Evolutionary conservation across 2,329 filamentous ascomycete species (phyloP).

Genomic region (Colletotrichum orbiculare): DNA sequence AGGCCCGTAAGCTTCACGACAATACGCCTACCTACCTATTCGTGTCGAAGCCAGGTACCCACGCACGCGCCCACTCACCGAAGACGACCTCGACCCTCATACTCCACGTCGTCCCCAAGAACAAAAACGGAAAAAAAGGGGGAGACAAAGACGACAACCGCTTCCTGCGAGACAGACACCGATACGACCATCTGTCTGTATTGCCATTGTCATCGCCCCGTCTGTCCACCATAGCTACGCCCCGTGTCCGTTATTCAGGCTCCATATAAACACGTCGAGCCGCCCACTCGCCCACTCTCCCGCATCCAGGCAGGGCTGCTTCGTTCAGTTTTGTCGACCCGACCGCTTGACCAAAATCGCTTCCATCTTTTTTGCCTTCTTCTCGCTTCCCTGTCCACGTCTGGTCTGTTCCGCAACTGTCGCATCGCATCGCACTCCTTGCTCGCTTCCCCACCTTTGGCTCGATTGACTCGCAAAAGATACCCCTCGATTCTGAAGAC

Average conservation of each 20-base stretch:
- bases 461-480: constrained; percentile 33
- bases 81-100: not conserved
- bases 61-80: constrained; percentile 1
- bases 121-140: not conserved
- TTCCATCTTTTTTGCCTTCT: constrained; percentile 10
- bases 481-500: constrained; percentile 35
- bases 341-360: too few species aligned
- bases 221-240: not conserved
- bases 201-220: not conserved
- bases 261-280: constrained; percentile 23
- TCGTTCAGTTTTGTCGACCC: not conserved
- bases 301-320: not conserved
- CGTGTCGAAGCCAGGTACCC: too few species aligned
- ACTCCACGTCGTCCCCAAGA: not conserved
- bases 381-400: constrained; percentile 18
- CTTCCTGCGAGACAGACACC: not conserved
- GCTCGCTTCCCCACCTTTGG: constrained; percentile 36
- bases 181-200: not conserved
- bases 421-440: constrained; percentile 37
- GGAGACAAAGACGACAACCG: constrained; percentile 28
- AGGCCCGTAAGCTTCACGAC: too few species aligned
- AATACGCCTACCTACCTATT: too few species aligned
- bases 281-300: constrained; percentile 14
- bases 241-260: constrained; percentile 2
- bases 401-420: constrained; percentile 36